phyloP scores from a whole-genome alignment of 768 basidiomycete species.

The Ramaria sp. region DNA sequence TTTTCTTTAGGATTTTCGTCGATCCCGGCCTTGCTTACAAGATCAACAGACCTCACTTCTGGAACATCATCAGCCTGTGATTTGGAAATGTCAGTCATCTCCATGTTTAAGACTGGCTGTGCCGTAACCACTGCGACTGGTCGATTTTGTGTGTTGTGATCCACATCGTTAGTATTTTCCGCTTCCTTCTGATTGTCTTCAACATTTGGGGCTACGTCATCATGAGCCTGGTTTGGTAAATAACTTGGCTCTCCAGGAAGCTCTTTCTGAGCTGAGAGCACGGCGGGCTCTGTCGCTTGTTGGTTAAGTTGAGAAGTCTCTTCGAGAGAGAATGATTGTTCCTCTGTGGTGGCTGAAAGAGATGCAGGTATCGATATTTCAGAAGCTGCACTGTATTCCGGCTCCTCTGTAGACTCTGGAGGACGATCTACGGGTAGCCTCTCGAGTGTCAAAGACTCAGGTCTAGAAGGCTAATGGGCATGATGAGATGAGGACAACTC shows the following conservation, averaged over 20 bases:
- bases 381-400: background rate
- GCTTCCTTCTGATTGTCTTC: background rate
- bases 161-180: background rate
- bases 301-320: background rate
- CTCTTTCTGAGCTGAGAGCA: background rate
- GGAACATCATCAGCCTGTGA: slow-evolving; percentile 19
- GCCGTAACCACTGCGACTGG: background rate
- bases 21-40: slow-evolving; percentile 7
- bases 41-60: slow-evolving; percentile 16
- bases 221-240: background rate
- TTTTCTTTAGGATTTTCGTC: slow-evolving; percentile 6
- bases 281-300: background rate
- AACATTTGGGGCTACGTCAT: background rate
- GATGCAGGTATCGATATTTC: background rate
- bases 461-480: slow-evolving; percentile 1
- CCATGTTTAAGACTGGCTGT: background rate
- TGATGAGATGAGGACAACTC: background rate
- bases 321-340: background rate
- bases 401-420: background rate
- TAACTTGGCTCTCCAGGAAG: background rate
- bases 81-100: slow-evolving; percentile 11
- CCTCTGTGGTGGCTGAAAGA: background rate
- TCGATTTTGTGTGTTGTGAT: background rate
- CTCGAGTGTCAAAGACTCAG: background rate
- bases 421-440: background rate